Evolutionary conservation across 2,329 filamentous ascomycete species (phyloP).

Genomic region (Sporothrix euskadiensis): DNA sequence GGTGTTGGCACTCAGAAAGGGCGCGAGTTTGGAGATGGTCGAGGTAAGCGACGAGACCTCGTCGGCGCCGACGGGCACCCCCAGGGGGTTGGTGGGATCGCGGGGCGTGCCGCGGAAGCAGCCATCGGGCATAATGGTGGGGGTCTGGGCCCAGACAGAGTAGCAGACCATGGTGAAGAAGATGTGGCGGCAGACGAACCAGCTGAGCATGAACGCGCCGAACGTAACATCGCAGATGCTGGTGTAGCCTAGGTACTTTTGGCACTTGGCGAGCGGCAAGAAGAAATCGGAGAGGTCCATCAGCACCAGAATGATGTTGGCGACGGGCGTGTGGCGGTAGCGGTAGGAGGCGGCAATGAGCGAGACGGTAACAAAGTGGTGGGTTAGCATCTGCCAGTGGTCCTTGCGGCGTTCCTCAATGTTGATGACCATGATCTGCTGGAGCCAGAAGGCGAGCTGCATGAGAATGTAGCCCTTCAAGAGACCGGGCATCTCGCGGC

Average conservation of each 20-base stretch:
- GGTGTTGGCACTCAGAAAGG: not conserved
- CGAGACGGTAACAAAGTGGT: slow-evolving; percentile 85
- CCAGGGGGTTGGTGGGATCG: slow-evolving; percentile 42
- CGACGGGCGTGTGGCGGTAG: slow-evolving; percentile 84
- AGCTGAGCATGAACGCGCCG: slow-evolving; percentile 79
- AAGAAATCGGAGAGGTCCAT: slow-evolving; percentile 94
- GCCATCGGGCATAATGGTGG: slow-evolving; percentile 62
- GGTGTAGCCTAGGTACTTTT: slow-evolving; percentile 83
- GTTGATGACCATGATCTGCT: slow-evolving; percentile 91
- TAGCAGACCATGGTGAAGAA: slow-evolving; percentile 78
- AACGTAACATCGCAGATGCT: slow-evolving; percentile 80
- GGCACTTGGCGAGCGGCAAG: slow-evolving; percentile 82
- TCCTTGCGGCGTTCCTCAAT: slow-evolving; percentile 95
- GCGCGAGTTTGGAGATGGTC: slow-evolving; percentile 22
- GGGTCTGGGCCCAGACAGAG: slow-evolving; percentile 71
- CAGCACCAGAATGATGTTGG: slow-evolving; percentile 82
- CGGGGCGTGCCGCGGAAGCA: slow-evolving; percentile 67
- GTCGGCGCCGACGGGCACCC: slow-evolving; percentile 17
- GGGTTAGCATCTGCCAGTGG: slow-evolving; percentile 91
- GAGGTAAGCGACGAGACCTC: slow-evolving; percentile 25
- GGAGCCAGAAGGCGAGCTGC: slow-evolving; percentile 90
- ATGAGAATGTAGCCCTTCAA: slow-evolving; percentile 89
- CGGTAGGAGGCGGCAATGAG: slow-evolving; percentile 81
- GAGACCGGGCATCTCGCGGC: slow-evolving; percentile 69
- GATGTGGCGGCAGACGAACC: slow-evolving; percentile 81